A percentile compares a stretch with the other conserved stretches of the same genome.
phyloP scores from a whole-genome alignment of 441 rosid genomes.

The Syzygium syzygioides region DNA sequence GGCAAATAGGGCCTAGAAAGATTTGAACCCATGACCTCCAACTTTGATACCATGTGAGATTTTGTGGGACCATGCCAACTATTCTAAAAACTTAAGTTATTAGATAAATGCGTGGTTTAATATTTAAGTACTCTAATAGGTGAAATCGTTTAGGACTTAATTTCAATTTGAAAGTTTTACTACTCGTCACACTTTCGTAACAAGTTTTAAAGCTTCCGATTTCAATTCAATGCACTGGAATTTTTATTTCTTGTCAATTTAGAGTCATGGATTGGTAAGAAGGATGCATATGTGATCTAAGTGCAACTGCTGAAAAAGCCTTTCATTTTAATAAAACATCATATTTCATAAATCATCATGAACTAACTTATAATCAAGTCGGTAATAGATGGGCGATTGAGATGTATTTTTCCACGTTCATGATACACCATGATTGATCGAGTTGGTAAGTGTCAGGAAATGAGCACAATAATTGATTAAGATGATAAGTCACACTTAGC shows the following conservation, averaged over 20 bases:
- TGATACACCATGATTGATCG: not conserved
- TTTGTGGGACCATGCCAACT: no score
- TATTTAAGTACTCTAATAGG: no score
- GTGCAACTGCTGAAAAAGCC: not conserved
- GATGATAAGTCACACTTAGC: not conserved
- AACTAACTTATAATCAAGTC: not conserved
- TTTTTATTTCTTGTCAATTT: not conserved
- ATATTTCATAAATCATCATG: not conserved
- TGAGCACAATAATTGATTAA: not conserved
- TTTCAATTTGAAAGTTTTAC: not conserved
- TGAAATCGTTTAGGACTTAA: not conserved
- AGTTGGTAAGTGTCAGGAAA: not conserved
- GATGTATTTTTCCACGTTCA: not conserved
- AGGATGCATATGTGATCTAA: not conserved
- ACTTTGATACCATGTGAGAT: no score
- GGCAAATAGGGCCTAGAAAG: no score
- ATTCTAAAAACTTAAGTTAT: no score
- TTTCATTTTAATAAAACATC: not conserved
- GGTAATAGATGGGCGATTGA: not conserved
- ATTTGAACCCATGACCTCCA: no score
- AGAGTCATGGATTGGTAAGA: not conserved
- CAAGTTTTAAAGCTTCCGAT: not conserved
- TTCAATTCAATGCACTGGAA: not conserved
- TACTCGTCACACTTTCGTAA: accelerated
- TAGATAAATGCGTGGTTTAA: no score